Evolutionary conservation across 2,329 filamentous ascomycete species (phyloP), one percentile per base, ranked within the genome.

Genomic region (Chaetothyriales sp.): DNA sequence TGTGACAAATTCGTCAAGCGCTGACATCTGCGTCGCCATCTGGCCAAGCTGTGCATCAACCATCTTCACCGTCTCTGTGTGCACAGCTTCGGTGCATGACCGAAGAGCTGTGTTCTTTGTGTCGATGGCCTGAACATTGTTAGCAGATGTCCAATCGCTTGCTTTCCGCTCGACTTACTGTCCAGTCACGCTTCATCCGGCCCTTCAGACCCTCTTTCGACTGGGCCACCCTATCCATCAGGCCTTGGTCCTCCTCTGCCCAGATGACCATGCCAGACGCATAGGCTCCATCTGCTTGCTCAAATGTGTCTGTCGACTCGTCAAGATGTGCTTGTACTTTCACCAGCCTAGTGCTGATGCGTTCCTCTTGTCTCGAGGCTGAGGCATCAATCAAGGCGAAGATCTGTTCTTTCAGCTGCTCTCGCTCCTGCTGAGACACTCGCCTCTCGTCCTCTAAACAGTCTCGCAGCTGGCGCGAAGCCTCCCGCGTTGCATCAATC

Each of bases 11-110:
- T 90, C 86, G 62, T 97, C 90, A 6, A 98, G 77, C 1, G 87
- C 86, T 52, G 82, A 80, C 78, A 98, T 89, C 67, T 97, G 88
- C n/a, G 76, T 77, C 55, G 86, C 83, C 64, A 98, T 84, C 59
- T 94, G 86, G 51, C 79, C 77, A 70, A 94, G 86, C 69, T 98
- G 92, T 52, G 85, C 83, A 62, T 90, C 86, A 10, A 97, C 89
- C 53, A 94, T 90, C 5, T 83, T 83, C 28, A 95, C 81, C 0
- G 90, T 95, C 68, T 94, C 86, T 33, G 85, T 84, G 60, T 98
- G 89, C 1, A 97, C 89, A 2, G 86, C 86, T 60, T 86, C 85
- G 0, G 90, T 89, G 0, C 86, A 86, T 6, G 78, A 77, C 60
- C 90, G 86, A 60, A 98, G 90, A 5, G 84, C 82, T n/a, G 76